Evolutionary conservation across 345 rosid species (phyloP), one percentile per base, ranked within the genome.

Genomic region (Dimocarpus longan): DNA sequence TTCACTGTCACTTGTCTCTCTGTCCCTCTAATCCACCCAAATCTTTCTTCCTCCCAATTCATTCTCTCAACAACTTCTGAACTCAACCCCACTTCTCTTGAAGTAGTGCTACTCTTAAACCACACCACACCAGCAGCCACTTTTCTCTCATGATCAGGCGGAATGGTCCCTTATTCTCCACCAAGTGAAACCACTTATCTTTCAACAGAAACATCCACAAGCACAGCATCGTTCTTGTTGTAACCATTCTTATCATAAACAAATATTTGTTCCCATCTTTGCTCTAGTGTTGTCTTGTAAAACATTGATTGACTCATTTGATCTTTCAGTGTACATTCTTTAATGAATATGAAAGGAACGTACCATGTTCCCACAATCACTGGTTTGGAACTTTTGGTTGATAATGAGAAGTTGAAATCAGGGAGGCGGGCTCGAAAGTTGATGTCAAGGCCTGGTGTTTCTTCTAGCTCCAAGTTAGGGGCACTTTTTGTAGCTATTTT

Each of bases 371-470:
- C 62, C 21, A 56, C 62, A 18, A 4, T 19, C 28, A 46, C 48
- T 1, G 57, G 43, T 68, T 76, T 10, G 0, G 86, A 84, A n/a
- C 72, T 71, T 16, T 66, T 59, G 56, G 13, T 42, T 2, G 71
- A 52, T 2, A 68, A 59, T 16, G 84, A 73, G 60, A 83, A 79
- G 48, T 78, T 63, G 15, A 90, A 84, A 68, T 74, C 78, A 3
- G 94, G 93, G 75, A 90, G 88, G 74, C 77, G 81, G 1, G 80
- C 44, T 3, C 94, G 86, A 59, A 76, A 80, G 21, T 81, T 11
- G 15, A 24, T 1, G 74, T 90, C 68, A 1, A 93, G 84, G 12
- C 97, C 94, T 50, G 80, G 74, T 24, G 95, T 94, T 42, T 91
- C 93, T 9, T 60, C 68, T 4, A 93, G 68, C 56, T 77, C 71